A percentile compares a stretch with the other conserved stretches of the same genome.
Evolutionary conservation across 2,329 filamentous ascomycete genomes (phyloP).

Genomic region (Mycosphaerella arachidis): DNA sequence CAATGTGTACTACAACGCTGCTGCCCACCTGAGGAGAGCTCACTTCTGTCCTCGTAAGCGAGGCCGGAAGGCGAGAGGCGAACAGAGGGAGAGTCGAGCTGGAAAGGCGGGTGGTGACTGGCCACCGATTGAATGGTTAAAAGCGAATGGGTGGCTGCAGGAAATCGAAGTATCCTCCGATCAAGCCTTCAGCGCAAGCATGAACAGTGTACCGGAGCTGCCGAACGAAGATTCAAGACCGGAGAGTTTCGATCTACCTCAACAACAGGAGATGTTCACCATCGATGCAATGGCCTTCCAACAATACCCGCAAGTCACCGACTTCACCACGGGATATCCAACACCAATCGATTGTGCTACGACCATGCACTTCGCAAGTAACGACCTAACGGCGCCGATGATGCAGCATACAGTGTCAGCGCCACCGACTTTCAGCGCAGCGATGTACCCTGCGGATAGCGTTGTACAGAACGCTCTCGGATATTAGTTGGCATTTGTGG

Average conservation of each 20-base stretch:
- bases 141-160: slow-evolving; percentile 53
- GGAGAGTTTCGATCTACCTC: not conserved
- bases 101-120: slow-evolving; percentile 60
- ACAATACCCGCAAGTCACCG: slow-evolving; percentile 7
- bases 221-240: not conserved
- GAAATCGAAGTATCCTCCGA: slow-evolving; percentile 45
- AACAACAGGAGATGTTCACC: not conserved
- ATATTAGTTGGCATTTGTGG: not conserved
- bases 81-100: slow-evolving; percentile 51
- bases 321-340: slow-evolving; percentile 20
- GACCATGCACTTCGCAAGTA: slow-evolving; percentile 3
- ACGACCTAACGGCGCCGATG: slow-evolving; percentile 7
- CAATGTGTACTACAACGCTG: slow-evolving; percentile 89
- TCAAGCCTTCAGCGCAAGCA: slow-evolving; percentile 4
- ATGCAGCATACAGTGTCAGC: slow-evolving; percentile 23
- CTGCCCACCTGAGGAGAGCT: slow-evolving; percentile 78
- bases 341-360: slow-evolving; percentile 18
- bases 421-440: slow-evolving; percentile 9
- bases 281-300: not conserved
- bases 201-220: not conserved
- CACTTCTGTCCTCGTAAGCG: slow-evolving; percentile 74
- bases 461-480: not conserved
- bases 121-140: slow-evolving; percentile 57
- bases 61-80: slow-evolving; percentile 53
- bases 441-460: slow-evolving; percentile 4